Evolutionary conservation across 352 stramenopile genomes (phyloP).

Genomic region (Phytopythium litorale): DNA sequence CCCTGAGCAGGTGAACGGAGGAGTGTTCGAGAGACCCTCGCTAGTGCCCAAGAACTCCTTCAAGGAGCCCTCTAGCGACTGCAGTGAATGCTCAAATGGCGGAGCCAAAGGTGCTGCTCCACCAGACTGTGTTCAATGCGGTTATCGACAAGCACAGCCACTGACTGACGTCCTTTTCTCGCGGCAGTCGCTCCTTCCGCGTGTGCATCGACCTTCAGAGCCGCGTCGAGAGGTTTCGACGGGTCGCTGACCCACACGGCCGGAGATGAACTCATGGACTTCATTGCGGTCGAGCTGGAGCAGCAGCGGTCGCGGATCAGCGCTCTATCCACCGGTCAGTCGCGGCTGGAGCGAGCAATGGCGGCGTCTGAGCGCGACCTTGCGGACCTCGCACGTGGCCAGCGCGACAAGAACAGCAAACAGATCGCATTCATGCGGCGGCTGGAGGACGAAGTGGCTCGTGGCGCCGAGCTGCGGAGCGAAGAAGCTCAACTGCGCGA

Average conservation of each 20-base stretch:
- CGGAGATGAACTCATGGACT: conserved; percentile 37
- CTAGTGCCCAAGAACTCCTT: not conserved
- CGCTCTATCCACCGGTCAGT: conserved; percentile 18
- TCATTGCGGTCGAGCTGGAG: conserved; percentile 45
- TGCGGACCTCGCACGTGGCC: conserved; percentile 22
- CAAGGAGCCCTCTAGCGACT: not conserved
- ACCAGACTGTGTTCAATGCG: too few relatives aligned
- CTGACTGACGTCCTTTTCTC: too few relatives aligned
- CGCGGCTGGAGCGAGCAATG: conserved; percentile 27
- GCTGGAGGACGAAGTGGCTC: conserved; percentile 35
- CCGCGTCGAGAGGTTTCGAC: not conserved
- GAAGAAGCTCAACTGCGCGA: conserved; percentile 32
- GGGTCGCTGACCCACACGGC: conserved; percentile 1
- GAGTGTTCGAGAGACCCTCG: not conserved
- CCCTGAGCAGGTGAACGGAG: not conserved
- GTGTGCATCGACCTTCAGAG: not conserved
- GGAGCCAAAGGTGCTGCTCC: not conserved
- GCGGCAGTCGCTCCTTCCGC: not conserved
- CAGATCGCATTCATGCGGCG: conserved; percentile 34
- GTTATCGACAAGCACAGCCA: too few relatives aligned
- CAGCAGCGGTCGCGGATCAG: conserved; percentile 31
- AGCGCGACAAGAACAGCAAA: conserved; percentile 25
- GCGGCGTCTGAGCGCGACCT: conserved; percentile 20
- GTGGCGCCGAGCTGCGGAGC: conserved; percentile 21
- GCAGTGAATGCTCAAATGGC: not conserved